These are phyloP conservation scores for Thraustotheca clavata DNA, from an alignment of 352 stramenopile genomes.

Conservation along the genomic window DNA sequence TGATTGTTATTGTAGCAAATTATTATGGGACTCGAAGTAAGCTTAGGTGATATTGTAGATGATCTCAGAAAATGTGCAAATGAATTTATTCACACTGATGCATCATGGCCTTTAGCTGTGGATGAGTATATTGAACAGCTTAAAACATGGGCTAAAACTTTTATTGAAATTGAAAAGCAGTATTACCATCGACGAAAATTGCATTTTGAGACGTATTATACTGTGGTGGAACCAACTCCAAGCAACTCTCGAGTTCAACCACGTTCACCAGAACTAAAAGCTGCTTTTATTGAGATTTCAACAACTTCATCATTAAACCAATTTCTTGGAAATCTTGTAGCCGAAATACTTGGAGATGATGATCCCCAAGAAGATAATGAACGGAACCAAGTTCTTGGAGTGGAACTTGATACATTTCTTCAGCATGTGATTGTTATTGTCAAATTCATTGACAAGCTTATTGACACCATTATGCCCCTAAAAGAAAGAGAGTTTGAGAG, in stretches of 20 bases:
- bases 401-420: not conserved
- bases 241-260: not conserved
- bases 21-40: constrained; percentile 5
- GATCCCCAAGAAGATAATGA: not conserved
- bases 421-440: not conserved
- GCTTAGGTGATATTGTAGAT: constrained; percentile 18
- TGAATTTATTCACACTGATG: not conserved
- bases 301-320: not conserved
- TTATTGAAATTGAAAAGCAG: not conserved
- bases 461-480: not conserved
- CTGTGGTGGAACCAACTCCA: not conserved
- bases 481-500: not conserved
- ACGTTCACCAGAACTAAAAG: not conserved
- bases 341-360: not conserved
- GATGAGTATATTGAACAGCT: not conserved
- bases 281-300: not conserved
- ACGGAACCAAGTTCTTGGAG: not conserved
- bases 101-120: not conserved
- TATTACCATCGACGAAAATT: not conserved
- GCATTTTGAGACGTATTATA: constrained; percentile 3
- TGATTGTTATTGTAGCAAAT: not conserved
- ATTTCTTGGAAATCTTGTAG: not conserved
- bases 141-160: not conserved
- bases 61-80: not conserved
- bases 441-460: not conserved